Base-by-base conservation (phyloP, 345 rosid genomes). In the Arabis alpina region DNA sequence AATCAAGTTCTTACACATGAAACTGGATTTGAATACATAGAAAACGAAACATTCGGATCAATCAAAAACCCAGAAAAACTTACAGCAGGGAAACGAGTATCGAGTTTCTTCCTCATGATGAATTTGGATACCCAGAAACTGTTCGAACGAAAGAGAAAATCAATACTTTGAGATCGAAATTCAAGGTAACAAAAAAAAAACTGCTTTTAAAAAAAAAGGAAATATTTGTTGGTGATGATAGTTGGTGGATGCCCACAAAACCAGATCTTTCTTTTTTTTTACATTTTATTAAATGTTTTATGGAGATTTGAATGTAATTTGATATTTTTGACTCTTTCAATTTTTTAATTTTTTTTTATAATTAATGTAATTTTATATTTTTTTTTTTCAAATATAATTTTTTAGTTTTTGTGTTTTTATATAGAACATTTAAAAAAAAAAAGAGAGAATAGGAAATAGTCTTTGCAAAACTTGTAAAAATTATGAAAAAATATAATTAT, bases 41-140 rank as follows among this genome's bases (percentile, higher is more conserved):
- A 45, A 36, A 53, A 47, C 5, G 4, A 54, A 54, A 9, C 62
- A 43, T 34, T 28, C 34, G 40, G 57, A 55, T 4, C 16, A 12
- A 57, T 25, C n/a, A 45, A 19, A 27, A 3, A 11, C 23, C 23
- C 23, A 43, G 5, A 25, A 10, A 40, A 54, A 54, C 72, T 25
- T 64, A 76, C 80, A 34, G 80, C 80, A 50, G 80, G 80, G 68
- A 76, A 76, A 56, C 79, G 79, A 27, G 79, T 76, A 32, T 76
- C 79, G 67, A 76, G 79, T 66, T 76, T 76, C 67, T 76, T 76
- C 62, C 79, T 70, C 79, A 76, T 76, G 63, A 34, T 32, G 36
- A 32, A 5, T 56, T 48, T 30, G 4, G 43, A 14, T 28, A 28
- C 10, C 27, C 68, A 53, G 60, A 64, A 73, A 63, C 30, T 9